Conservation (phyloP, 2,329 filamentous ascomycete species). For the Botrytis pseudocinerea region DNA sequence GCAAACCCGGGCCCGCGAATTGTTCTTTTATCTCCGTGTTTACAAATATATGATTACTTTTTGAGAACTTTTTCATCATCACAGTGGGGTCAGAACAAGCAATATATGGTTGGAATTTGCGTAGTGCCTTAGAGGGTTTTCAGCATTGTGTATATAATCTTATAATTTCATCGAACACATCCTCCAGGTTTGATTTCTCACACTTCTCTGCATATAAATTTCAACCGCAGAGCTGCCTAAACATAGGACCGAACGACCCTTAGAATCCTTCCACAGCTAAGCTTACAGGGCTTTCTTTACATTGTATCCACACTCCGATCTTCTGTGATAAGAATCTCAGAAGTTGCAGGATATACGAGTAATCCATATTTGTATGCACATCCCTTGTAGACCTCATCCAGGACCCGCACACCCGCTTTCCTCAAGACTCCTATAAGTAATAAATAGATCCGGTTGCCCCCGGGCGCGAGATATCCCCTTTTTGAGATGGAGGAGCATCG, state of each 20-base stretch:
- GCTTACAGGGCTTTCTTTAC: background rate
- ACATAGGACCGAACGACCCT: background rate
- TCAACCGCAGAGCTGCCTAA: background rate
- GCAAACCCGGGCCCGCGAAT: background rate
- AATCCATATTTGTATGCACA: conserved; percentile 14
- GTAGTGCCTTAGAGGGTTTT: background rate
- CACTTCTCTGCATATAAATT: background rate
- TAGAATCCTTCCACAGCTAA: background rate
- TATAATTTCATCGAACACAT: background rate
- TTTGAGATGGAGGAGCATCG: background rate
- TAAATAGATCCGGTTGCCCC: conserved; percentile 1
- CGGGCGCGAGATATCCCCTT: background rate
- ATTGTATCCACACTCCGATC: background rate
- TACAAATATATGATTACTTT: background rate
- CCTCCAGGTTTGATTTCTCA: background rate
- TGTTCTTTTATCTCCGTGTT: background rate
- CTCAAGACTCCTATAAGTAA: background rate
- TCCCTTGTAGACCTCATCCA: background rate
- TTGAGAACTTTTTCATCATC: conserved; percentile 1
- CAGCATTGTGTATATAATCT: background rate
- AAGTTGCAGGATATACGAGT: background rate
- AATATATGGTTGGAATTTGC: background rate
- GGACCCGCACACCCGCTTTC: conserved; percentile 1
- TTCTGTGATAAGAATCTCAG: background rate
- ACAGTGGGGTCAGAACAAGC: background rate